Evolutionary conservation across 78 protist species (phyloP).

Genomic region (Dictyostelium capitatum): DNA sequence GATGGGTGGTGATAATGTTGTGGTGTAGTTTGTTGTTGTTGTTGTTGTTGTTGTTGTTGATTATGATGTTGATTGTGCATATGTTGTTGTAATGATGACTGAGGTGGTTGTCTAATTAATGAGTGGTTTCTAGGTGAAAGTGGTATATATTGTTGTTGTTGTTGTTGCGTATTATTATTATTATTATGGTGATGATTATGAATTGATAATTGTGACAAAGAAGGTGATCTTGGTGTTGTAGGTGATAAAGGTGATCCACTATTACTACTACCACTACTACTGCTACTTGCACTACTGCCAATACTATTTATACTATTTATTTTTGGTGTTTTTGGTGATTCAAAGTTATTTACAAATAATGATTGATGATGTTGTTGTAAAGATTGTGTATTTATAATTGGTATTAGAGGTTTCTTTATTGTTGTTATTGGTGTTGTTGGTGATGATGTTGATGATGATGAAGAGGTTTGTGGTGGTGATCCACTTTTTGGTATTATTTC

Average conservation of each 20-base stretch:
- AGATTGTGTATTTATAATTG: neutral
- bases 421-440: neutral
- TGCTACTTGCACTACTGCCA: neutral
- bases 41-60: neutral
- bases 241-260: neutral
- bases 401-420: no score
- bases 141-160: constrained; percentile 6
- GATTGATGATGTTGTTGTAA: neutral
- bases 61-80: neutral
- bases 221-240: constrained; percentile 44
- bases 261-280: neutral
- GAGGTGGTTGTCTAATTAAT: neutral
- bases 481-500: neutral
- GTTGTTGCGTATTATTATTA: neutral
- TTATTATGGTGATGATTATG: neutral
- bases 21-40: neutral
- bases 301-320: neutral
- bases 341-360: neutral
- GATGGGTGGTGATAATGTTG: neutral
- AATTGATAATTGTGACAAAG: neutral
- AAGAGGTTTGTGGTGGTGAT: constrained; percentile 1
- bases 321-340: constrained; percentile 19
- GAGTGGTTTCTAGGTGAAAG: neutral
- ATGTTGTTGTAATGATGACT: neutral
- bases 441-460: neutral